Conservation (phyloP, 495 filamentous ascomycete genomes). For the Aspergillus kassunensis region DNA sequence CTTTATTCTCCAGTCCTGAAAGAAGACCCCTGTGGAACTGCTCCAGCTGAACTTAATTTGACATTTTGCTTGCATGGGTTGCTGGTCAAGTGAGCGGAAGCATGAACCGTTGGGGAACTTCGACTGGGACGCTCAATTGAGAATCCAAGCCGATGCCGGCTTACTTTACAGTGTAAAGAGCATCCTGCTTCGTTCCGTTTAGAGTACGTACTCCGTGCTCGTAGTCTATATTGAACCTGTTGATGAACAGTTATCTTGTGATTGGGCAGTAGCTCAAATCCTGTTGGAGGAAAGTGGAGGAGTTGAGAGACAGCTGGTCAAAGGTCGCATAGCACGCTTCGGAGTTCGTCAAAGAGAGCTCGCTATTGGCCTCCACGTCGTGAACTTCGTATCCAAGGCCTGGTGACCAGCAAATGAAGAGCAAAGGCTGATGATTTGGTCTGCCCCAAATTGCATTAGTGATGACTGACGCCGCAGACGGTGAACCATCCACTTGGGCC, state of each 20-base stretch:
- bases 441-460: constrained; percentile 5
- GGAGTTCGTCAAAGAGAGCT: not conserved
- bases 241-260: too few relatives aligned
- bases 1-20: constrained; percentile 18
- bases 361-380: not conserved
- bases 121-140: not conserved
- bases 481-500: constrained; percentile 15
- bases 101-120: not conserved
- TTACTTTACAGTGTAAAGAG: too few relatives aligned
- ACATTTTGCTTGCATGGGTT: constrained; percentile 9
- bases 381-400: not conserved
- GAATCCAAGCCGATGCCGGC: too few relatives aligned
- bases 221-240: too few relatives aligned
- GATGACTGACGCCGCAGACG: constrained; percentile 6
- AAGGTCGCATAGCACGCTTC: not conserved
- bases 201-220: too few relatives aligned
- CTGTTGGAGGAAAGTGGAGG: not conserved
- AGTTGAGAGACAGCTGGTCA: not conserved
- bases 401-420: not conserved
- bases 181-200: too few relatives aligned
- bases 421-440: constrained; percentile 2
- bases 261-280: not conserved
- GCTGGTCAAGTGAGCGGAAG: constrained; percentile 20
- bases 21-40: constrained; percentile 12
- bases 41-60: not conserved